Conservation (phyloP, 2,329 filamentous ascomycete genomes). For the Venturiaceae sp. region DNA sequence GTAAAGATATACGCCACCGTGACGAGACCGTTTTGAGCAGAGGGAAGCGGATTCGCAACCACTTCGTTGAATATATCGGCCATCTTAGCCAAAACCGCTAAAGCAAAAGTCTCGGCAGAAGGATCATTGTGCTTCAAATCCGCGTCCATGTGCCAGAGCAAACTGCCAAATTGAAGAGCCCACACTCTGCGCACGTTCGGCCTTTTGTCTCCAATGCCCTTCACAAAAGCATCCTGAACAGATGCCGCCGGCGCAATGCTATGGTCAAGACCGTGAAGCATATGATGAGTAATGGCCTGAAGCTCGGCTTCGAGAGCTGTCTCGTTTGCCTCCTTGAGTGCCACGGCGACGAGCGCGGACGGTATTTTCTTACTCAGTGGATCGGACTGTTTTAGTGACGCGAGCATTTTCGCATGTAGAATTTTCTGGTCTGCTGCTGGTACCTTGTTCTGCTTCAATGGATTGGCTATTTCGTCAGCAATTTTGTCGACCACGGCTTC, state of each 20-base stretch:
- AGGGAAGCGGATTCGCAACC: constrained; percentile 63
- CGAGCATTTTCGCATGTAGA: constrained; percentile 72
- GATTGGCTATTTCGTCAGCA: constrained; percentile 66
- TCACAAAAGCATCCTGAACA: constrained; percentile 61
- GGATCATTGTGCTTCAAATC: constrained; percentile 38
- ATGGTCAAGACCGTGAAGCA: constrained; percentile 52
- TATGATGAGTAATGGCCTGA: constrained; percentile 56
- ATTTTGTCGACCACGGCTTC: constrained; percentile 54
- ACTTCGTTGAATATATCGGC: constrained; percentile 70
- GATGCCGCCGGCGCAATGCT: constrained; percentile 54
- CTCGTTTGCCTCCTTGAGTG: constrained; percentile 84
- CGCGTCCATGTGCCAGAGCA: constrained; percentile 49
- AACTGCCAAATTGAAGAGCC: constrained; percentile 63
- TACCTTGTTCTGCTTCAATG: constrained; percentile 76
- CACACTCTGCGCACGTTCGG: constrained; percentile 67
- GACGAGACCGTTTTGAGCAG: constrained; percentile 75
- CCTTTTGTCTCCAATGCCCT: constrained; percentile 82
- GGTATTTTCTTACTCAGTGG: constrained; percentile 58
- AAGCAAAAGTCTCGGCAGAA: constrained; percentile 31
- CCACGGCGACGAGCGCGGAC: constrained; percentile 55
- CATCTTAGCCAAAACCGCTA: constrained; percentile 44
- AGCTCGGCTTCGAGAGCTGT: constrained; percentile 68
- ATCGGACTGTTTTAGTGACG: constrained; percentile 49
- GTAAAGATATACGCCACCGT: constrained; percentile 67
- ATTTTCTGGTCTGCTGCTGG: constrained; percentile 76